phyloP scores from a whole-genome alignment of 2,329 filamentous ascomycete genomes.

The Ceratocystis papillata region DNA sequence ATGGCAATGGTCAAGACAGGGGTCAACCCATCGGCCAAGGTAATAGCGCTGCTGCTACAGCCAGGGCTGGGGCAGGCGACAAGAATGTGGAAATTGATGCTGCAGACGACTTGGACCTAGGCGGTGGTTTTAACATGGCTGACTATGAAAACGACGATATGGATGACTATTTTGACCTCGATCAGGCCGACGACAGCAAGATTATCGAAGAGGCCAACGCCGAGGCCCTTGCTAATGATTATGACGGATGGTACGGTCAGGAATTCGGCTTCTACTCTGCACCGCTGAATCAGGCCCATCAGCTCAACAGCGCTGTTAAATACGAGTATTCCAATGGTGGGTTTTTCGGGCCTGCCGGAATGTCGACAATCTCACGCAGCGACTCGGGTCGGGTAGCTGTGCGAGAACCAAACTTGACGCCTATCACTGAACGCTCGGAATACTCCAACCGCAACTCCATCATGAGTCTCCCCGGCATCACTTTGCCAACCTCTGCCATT shows the following conservation, averaged over 20 bases:
- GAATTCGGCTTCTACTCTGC: constrained; percentile 93
- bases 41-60: not conserved
- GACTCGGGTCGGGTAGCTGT: constrained; percentile 64
- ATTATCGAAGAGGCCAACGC: constrained; percentile 95
- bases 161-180: constrained; percentile 52
- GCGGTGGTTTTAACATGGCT: constrained; percentile 29
- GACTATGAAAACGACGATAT: constrained; percentile 46
- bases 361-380: constrained; percentile 46
- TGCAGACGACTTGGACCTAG: constrained; percentile 36
- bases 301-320: constrained; percentile 36
- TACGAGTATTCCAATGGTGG: constrained; percentile 67
- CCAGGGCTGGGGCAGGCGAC: constrained; percentile 16
- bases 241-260: constrained; percentile 86
- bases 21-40: not conserved
- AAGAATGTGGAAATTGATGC: constrained; percentile 19
- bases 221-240: constrained; percentile 81
- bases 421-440: constrained; percentile 90
- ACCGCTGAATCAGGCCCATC: constrained; percentile 37
- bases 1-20: constrained; percentile 18
- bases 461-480: constrained; percentile 57
- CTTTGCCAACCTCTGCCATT: constrained; percentile 34
- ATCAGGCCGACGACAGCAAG: constrained; percentile 68
- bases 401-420: constrained; percentile 82
- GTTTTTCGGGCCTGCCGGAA: constrained; percentile 69
- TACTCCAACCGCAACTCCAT: constrained; percentile 92